Conservation (phyloP, 805 yeast species). For the Candida boidinii region DNA sequence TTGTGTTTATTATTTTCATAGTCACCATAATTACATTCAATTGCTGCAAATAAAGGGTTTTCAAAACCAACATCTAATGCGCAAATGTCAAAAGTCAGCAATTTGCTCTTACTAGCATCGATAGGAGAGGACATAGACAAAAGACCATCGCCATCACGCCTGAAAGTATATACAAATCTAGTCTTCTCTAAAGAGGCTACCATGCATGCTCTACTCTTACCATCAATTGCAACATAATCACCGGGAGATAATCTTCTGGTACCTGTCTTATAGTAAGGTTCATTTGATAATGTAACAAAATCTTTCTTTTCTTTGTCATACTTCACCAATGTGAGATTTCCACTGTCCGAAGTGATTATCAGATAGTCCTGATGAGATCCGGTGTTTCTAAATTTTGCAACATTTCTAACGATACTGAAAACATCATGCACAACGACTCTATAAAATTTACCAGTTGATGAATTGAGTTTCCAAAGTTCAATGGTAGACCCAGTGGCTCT, state of each 20-base stretch:
- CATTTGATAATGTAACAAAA: conserved; percentile 41
- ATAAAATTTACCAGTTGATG: conserved; percentile 46
- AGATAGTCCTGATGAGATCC: conserved; percentile 50
- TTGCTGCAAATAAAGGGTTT: conserved; percentile 76
- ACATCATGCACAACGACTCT: conserved; percentile 34
- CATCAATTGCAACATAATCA: conserved; percentile 59
- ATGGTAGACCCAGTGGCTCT: conserved; percentile 47
- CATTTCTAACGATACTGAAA: conserved; percentile 49
- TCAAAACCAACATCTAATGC: conserved; percentile 72
- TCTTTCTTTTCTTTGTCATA: conserved; percentile 16
- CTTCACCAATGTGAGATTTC: conserved; percentile 46
- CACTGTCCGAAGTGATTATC: conserved; percentile 74
- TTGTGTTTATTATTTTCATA: conserved; percentile 19
- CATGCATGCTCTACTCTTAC: conserved; percentile 61
- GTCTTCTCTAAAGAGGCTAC: conserved; percentile 65
- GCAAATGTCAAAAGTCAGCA: conserved; percentile 42
- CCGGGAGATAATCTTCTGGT: conserved; percentile 73
- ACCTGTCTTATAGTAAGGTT: conserved; percentile 69
- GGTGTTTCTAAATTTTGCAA: conserved; percentile 42
- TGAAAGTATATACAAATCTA: conserved; percentile 62
- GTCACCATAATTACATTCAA: conserved; percentile 53
- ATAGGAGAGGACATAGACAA: conserved; percentile 63
- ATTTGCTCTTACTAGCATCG: conserved; percentile 47
- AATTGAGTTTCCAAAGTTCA: conserved; percentile 44
- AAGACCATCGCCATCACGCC: conserved; percentile 35